Percentiles rank a stretch among this genome's conserved stretches.
Evolutionary conservation across 2,329 filamentous ascomycete species (phyloP).

Genomic region (Botrytis byssoidea): DNA sequence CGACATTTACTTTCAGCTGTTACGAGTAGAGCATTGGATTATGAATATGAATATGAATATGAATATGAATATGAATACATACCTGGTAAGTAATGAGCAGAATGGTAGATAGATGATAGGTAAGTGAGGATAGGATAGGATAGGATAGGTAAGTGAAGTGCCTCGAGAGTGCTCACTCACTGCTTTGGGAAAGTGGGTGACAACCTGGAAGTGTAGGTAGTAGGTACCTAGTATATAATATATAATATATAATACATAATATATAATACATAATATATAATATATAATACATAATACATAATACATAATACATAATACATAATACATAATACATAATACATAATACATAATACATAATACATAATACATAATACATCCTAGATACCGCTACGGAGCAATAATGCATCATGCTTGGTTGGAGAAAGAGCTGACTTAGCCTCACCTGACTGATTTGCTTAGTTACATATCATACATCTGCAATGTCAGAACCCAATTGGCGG

Average conservation of each 20-base stretch:
- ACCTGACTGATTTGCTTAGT: no score
- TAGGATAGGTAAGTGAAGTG: no score
- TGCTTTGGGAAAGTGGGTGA: constrained; percentile 8
- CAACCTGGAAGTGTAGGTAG: not conserved
- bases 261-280: not conserved
- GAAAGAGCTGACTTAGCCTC: not conserved
- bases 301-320: not conserved
- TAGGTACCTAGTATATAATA: no score
- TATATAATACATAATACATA: no score
- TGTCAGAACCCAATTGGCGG: not conserved
- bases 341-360: not conserved
- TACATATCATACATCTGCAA: not conserved
- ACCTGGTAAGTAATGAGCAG: no score
- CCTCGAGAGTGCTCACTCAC: no score
- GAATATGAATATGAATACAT: no score
- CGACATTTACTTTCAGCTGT: not conserved
- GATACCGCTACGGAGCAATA: not conserved
- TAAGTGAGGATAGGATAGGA: not conserved
- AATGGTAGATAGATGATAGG: not conserved
- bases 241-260: not conserved
- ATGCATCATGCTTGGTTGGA: not conserved
- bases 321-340: not conserved
- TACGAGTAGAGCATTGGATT: no score
- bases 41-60: no score
- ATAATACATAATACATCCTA: no score